A percentile compares a stretch with the other conserved stretches of the same genome.
Conservation (phyloP, 768 basidiomycete genomes). For the Boletus sp. region DNA sequence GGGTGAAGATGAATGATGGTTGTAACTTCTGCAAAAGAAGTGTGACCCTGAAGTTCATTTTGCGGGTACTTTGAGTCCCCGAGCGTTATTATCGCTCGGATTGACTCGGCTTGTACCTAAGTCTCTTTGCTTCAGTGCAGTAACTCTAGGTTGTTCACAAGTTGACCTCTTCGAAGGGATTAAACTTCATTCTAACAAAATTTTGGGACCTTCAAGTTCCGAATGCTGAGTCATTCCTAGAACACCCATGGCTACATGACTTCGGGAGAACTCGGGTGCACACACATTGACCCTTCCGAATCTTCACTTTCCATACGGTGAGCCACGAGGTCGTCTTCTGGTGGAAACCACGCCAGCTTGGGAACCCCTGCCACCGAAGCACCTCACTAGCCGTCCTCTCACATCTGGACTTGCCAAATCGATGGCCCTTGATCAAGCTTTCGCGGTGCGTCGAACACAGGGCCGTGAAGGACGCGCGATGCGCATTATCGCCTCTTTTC, state of each 20-base stretch:
- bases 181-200: neutral
- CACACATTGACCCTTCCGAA: conserved; percentile 6
- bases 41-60: conserved; percentile 13
- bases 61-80: conserved; percentile 5
- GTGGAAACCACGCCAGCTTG: conserved; percentile 11
- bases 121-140: neutral
- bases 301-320: conserved; percentile 6
- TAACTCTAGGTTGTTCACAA: neutral
- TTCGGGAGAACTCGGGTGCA: conserved; percentile 16
- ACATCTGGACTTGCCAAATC: conserved; percentile 11
- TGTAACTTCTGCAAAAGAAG: conserved; percentile 1
- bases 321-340: conserved; percentile 22
- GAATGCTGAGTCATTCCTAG: conserved; percentile 2
- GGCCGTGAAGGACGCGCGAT: conserved; percentile 7
- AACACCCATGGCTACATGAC: neutral
- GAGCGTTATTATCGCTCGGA: conserved; percentile 13
- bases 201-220: neutral
- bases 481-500: conserved; percentile 20
- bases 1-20: conserved; percentile 1
- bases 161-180: neutral
- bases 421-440: conserved; percentile 7
- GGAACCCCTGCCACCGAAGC: conserved; percentile 17
- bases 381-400: conserved; percentile 1
- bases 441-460: neutral
- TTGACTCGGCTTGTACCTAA: conserved; percentile 5